phyloP scores from a whole-genome alignment of 306 rosid species.

The Quillaja saponaria region DNA sequence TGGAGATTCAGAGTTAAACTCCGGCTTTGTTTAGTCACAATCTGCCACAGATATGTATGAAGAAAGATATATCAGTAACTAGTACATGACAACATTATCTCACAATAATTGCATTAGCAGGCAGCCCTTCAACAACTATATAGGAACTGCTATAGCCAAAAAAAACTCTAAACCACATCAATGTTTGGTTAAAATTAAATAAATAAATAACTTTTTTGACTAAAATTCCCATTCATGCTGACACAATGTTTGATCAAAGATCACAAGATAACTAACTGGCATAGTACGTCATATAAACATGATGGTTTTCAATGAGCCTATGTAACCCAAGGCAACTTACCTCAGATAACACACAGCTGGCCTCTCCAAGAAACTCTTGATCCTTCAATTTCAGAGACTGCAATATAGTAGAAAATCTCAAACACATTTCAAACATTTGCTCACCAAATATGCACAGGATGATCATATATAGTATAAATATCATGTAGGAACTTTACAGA shows the following conservation, averaged over 20 bases:
- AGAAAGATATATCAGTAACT: background rate
- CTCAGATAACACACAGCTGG: conserved; percentile 75
- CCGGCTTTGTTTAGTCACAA: conserved; percentile 62
- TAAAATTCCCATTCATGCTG: background rate
- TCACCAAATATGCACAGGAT: conserved; percentile 10
- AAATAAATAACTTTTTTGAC: no score
- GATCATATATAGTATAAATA: background rate
- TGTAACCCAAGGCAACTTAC: conserved; percentile 36
- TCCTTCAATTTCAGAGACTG: conserved; percentile 65
- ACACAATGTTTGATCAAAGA: background rate
- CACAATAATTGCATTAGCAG: background rate
- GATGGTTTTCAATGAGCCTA: background rate
- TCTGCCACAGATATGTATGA: conserved; percentile 41
- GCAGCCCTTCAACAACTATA: background rate
- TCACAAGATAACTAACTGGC: background rate
- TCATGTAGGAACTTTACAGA: background rate
- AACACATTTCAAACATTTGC: background rate
- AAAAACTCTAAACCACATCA: background rate
- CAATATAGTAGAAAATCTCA: conserved; percentile 17
- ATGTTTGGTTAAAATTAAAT: background rate
- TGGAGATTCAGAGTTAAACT: conserved; percentile 54
- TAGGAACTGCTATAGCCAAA: background rate
- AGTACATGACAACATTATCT: background rate
- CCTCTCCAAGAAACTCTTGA: conserved; percentile 86
- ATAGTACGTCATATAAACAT: conserved; percentile 11